Conservation (phyloP, 331 rosid species). For the Malus hybrid region DNA sequence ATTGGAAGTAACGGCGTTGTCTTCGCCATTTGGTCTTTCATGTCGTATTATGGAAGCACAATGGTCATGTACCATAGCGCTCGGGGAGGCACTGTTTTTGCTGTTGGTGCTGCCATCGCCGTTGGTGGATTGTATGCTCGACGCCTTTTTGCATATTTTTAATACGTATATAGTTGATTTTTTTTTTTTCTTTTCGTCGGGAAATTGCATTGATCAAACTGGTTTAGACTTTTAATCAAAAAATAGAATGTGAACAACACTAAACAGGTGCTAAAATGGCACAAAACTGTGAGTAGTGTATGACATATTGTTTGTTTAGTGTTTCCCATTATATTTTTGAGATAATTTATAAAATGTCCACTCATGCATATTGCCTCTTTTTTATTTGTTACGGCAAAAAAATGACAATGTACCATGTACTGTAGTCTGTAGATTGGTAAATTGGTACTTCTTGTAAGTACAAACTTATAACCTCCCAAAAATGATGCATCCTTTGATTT, state of each 20-base stretch:
- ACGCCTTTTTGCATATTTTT: background rate
- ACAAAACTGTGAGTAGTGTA: background rate
- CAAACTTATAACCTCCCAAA: background rate
- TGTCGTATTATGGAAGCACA: slow-evolving; percentile 68
- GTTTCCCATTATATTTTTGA: background rate
- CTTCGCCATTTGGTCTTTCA: slow-evolving; percentile 82
- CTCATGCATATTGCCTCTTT: background rate
- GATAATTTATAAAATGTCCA: background rate
- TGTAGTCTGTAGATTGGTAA: background rate
- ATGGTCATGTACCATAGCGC: slow-evolving; percentile 85
- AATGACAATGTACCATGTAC: background rate
- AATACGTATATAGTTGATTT: background rate
- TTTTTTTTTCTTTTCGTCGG: background rate
- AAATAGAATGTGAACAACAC: background rate
- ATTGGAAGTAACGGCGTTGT: slow-evolving; percentile 84
- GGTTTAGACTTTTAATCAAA: background rate
- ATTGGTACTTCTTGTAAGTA: background rate
- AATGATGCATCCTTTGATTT: background rate
- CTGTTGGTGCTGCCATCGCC: slow-evolving; percentile 63
- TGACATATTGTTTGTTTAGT: background rate
- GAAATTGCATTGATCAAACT: background rate
- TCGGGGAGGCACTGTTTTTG: slow-evolving; percentile 74
- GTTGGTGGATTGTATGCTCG: slow-evolving; percentile 68
- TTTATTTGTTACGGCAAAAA: background rate
- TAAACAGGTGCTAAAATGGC: background rate